These are phyloP conservation scores for Triticum urartu DNA, from an alignment of 176 grass and related monocot genomes.

Conservation along the genomic window DNA sequence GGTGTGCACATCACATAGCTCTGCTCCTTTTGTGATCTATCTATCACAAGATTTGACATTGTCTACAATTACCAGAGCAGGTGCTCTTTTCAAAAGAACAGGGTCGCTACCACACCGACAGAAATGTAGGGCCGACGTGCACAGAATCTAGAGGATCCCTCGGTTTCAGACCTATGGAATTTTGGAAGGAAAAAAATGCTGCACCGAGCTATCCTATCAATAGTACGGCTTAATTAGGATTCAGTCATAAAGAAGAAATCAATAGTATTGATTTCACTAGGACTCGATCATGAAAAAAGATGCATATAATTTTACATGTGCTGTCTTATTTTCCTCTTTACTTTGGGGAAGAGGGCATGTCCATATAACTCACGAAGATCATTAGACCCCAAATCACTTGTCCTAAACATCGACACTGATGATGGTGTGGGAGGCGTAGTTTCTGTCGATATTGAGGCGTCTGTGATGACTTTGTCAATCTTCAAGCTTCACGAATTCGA, in stretches of 20 bases:
- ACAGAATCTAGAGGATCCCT: background rate
- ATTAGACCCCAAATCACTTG: no score
- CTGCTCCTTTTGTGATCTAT: constrained; percentile 14
- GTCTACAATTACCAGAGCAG: background rate
- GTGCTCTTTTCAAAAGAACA: background rate
- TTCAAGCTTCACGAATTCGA: no score
- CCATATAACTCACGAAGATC: background rate
- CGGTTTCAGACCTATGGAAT: background rate
- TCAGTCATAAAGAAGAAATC: no score
- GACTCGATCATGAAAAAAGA: no score
- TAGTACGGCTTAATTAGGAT: no score
- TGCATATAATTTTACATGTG: no score
- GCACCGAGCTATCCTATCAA: background rate
- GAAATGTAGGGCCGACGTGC: constrained; percentile 6
- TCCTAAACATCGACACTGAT: no score
- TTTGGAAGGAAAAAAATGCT: background rate
- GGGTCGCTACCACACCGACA: background rate
- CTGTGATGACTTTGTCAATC: no score
- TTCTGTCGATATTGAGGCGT: no score
- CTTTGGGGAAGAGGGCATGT: background rate
- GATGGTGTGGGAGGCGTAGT: no score
- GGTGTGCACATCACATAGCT: background rate
- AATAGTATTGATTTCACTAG: no score
- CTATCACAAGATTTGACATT: background rate
- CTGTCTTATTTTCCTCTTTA: background rate